Evolutionary conservation across 129 eudicot genomes (phyloP), one percentile per base, ranked within the genome.

Genomic region (Oenanthe sinensis): DNA sequence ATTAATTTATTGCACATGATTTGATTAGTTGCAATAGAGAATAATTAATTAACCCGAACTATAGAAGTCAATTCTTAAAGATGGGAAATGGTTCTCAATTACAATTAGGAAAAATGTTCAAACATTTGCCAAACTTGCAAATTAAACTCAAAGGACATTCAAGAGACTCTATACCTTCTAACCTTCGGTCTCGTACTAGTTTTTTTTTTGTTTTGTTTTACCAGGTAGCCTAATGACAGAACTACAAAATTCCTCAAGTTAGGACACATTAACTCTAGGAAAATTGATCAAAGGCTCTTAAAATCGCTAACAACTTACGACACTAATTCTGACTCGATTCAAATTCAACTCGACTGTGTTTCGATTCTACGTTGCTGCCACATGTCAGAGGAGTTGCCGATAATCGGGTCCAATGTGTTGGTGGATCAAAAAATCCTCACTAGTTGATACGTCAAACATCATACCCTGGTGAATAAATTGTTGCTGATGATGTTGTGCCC

Each of bases 391-490:
- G 5, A 91, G 84, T 63, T 89, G 91, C 37, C 92, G 80, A 70
- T 13, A 70, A 70, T 39, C 75, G 0, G 90, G 96, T 75, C 96
- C 96, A n/a, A 85, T 80, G 58, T 89, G 92, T 78, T 90, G 98
- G 75, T 90, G 92, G 79, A 90, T 90, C 87, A 93, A 87, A 81
- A 90, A 93, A 69, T 93, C 96, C 6, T 90, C 96, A 26, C 80
- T 83, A 75, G 86, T 80, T n/a, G 87, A 71, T 74, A 85, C 85
- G 80, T 87, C 91, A 78, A 87, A 86, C 87, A 90, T 84, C 91
- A 88, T 84, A 40, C 77, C 85, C 44, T 81, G 88, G 79, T 81
- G 88, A 79, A 84, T 80, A 50, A 82, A 74, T 26, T 82, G 87
- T 16, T 39, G 58, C 6, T 79, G 93, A 43, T 88, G 88, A 6